Evolutionary conservation across 2,329 filamentous ascomycete genomes (phyloP).

Genomic region (Fusarium xyrophilum): DNA sequence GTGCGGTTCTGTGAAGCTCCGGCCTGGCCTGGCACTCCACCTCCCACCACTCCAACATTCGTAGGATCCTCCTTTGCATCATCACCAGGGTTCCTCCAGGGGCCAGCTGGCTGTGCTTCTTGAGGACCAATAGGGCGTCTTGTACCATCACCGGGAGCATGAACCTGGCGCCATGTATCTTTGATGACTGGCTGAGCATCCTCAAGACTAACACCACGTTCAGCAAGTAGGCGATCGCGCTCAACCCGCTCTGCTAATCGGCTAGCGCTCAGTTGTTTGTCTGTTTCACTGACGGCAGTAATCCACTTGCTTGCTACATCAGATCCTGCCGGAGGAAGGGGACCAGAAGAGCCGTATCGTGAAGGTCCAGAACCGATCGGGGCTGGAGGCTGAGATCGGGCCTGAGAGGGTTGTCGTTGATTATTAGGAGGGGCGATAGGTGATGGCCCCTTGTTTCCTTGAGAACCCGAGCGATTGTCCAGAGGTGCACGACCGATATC

Average conservation of each 20-base stretch:
- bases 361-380: conserved; percentile 45
- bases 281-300: conserved; percentile 53
- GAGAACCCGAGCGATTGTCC: conserved; percentile 47
- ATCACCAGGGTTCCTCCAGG: conserved; percentile 46
- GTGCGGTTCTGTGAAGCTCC: conserved; percentile 55
- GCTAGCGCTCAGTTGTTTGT: conserved; percentile 53
- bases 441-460: conserved; percentile 51
- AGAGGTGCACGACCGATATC: conserved; percentile 58
- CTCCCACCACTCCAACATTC: conserved; percentile 43
- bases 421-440: conserved; percentile 52
- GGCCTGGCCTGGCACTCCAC: conserved; percentile 41
- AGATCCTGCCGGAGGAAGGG: conserved; percentile 43
- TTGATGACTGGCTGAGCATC: conserved; percentile 58
- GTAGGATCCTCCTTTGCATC: conserved; percentile 39
- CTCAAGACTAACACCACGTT: conserved; percentile 53
- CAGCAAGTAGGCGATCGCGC: conserved; percentile 53
- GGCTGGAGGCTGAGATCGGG: conserved; percentile 42
- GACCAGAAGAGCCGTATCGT: conserved; percentile 41
- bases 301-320: conserved; percentile 54
- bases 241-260: conserved; percentile 51
- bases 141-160: conserved; percentile 48
- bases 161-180: conserved; percentile 61
- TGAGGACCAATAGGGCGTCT: conserved; percentile 39
- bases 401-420: conserved; percentile 38
- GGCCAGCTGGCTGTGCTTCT: conserved; percentile 40